Evolutionary conservation across 306 rosid species (phyloP), one percentile per base, ranked within the genome.

Genomic region (Mimosa pudica): DNA sequence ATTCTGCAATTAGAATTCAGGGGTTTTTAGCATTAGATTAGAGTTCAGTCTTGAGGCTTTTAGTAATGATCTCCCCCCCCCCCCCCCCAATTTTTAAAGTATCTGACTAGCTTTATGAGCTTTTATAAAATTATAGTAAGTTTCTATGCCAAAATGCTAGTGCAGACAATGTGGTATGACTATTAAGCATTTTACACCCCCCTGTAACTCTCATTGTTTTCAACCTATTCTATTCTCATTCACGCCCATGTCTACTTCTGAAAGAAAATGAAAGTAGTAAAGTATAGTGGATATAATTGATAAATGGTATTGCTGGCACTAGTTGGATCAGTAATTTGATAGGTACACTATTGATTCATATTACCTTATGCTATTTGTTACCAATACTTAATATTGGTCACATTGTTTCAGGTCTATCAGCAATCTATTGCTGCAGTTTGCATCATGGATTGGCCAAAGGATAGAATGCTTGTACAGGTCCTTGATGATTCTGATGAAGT

Each of bases 391-490:
- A 54, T 79, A 51, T 47, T 46, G 51, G 11, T 66, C 63, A 63
- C 81, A 42, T 78, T 86, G 67, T 36, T 61, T 77, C 18, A 95
- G 99, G 99, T 95, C 69, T 95, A 95, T 86, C 99, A 95, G 47
- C 99, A 95, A 83, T 95, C 99, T 9, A 95, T 95, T 85, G 98
- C 91, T 10, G 95, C 99, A 16, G 97, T 91, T 73, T 91, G 99
- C 83, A 78, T 95, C 81, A 82, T 82, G 89, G 99, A 95, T 73
- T 95, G 99, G 99, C 99, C 99, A 32, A 95, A 82, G 86, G 94
- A 91, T 84, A 91, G 88, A 89, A 91, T 95, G 93, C 99, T 95
- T 71, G 86, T 93, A 46, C 99, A 95, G 88, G 90, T 95, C 81
- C 90, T 95, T 77, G 99, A 95, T 77, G 99, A 95, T 90, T 95